Evolutionary conservation across 2,329 filamentous ascomycete species (phyloP).

Genomic region (Seiridium unicorne): DNA sequence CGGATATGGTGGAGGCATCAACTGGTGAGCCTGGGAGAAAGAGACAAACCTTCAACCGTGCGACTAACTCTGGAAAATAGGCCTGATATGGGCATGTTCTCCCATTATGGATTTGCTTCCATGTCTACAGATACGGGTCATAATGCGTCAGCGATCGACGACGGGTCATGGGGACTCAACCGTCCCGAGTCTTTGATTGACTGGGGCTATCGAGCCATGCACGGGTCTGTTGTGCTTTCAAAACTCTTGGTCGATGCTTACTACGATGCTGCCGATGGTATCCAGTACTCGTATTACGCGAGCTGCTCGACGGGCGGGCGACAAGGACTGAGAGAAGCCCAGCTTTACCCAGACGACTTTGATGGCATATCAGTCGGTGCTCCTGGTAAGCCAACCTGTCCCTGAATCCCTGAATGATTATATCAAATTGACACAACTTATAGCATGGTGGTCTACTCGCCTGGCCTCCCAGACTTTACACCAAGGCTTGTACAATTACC

Average conservation of each 20-base stretch:
- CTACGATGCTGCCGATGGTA: slow-evolving; percentile 36
- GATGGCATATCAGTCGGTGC: slow-evolving; percentile 54
- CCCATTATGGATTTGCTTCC: slow-evolving; percentile 39
- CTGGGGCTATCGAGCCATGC: slow-evolving; percentile 41
- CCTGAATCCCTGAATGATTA: no score
- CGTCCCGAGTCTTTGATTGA: slow-evolving; percentile 33
- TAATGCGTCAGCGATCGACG: slow-evolving; percentile 21
- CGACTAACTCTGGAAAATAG: slow-evolving; percentile 10
- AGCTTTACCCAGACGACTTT: slow-evolving; percentile 53
- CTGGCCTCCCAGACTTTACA: slow-evolving; percentile 34
- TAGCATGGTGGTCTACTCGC: slow-evolving; percentile 47
- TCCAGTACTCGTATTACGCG: slow-evolving; percentile 51
- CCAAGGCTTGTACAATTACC: slow-evolving; percentile 41
- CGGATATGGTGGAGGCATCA: slow-evolving; percentile 27
- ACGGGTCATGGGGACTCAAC: slow-evolving; percentile 36
- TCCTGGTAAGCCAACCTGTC: slow-evolving; percentile 27
- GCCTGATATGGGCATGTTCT: slow-evolving; percentile 39
- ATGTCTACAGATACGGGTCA: slow-evolving; percentile 45
- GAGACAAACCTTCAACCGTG: background rate
- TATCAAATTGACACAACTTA: background rate
- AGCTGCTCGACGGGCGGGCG: slow-evolving; percentile 61
- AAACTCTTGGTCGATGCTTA: slow-evolving; percentile 46
- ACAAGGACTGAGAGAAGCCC: slow-evolving; percentile 54
- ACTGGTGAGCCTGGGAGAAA: slow-evolving; percentile 20
- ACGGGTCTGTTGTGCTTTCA: slow-evolving; percentile 47